Evolutionary conservation across 164 flowering plant species (phyloP), one percentile per base, ranked within the genome.

Genomic region (Pachysandra terminalis): DNA sequence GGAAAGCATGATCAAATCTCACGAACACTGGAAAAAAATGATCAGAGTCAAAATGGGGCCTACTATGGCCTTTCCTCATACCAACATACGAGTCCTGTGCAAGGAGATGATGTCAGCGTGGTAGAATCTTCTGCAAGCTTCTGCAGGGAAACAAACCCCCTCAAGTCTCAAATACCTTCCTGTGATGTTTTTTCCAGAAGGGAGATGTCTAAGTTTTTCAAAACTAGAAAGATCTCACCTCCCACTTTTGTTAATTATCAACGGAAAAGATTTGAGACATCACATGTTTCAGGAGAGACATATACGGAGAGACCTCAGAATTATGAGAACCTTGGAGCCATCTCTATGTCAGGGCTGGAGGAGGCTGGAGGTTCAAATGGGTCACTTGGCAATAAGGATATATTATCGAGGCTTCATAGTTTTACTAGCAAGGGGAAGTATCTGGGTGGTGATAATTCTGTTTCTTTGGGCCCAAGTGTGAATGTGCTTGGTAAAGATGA

Each of bases 81-180:
- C 14, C 56, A 74, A 63, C 74, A 63, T 66, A 27, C 59, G 23
- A 52, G 54, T 22, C 56, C 78, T 45, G 27, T 23, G n/a, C 65
- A 68, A 51, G 41, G 57, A 55, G 28, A 41, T 65, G 69, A 66
- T 63, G 70, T 37, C 16, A 55, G 65, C 64, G 82, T 51, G 24
- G 65, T 26, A 63, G 75, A 65, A 69, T 68, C 83, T 71, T 28
- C 41, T 15, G 51, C 26, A 8, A 71, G 41, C 40, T 76, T 69
- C 62, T 67, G 53, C 62, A 40, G 23, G 22, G 79, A 77, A 59
- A 68, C 78, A 72, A 78, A 89, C 61, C 98, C 98, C 53, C 70
- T 95, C 25, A 85, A 80, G 66, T 78, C 91, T 70, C 98, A 95
- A 78, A 15, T 84, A 68, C 98, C 96, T 63, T 85, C 92, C 21